Percentiles rank a stretch among this genome's conserved stretches.
These are phyloP conservation scores for Phytophthora lateralis DNA, from an alignment of 352 stramenopile species.

Conservation along the genomic window DNA sequence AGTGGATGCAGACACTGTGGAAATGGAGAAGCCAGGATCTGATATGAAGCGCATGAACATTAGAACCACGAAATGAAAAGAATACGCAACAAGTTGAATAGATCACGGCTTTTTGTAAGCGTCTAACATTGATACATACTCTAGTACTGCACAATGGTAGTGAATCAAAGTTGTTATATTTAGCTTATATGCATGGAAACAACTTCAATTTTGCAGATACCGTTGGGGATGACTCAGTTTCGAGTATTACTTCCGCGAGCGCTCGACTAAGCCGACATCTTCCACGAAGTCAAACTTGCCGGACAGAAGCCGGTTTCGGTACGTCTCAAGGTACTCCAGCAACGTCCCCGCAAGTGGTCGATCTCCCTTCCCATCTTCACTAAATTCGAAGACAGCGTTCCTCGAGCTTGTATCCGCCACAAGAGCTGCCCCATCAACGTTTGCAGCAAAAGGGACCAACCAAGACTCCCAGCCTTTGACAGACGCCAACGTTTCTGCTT, in stretches of 20 bases:
- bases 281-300: constrained; percentile 86
- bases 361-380: constrained; percentile 61
- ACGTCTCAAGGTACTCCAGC: constrained; percentile 76
- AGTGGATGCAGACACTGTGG: not conserved
- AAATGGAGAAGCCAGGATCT: constrained; percentile 24
- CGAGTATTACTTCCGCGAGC: constrained; percentile 57
- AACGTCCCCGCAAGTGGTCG: constrained; percentile 56
- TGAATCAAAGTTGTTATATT: not conserved
- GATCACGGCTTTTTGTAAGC: not conserved
- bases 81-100: not conserved
- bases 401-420: constrained; percentile 56
- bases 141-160: not conserved
- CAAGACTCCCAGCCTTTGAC: constrained; percentile 62
- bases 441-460: constrained; percentile 74
- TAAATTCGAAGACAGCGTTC: constrained; percentile 74
- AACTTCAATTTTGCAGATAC: not conserved
- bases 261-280: constrained; percentile 81
- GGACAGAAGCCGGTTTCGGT: constrained; percentile 81
- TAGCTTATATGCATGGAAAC: not conserved
- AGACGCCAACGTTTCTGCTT: constrained; percentile 47
- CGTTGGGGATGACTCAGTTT: not conserved
- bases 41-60: constrained; percentile 81
- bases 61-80: constrained; percentile 47
- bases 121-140: not conserved
- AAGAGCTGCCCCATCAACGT: constrained; percentile 71